Base-by-base conservation (phyloP, 495 filamentous ascomycete species). In the Xylaria palmicola region DNA sequence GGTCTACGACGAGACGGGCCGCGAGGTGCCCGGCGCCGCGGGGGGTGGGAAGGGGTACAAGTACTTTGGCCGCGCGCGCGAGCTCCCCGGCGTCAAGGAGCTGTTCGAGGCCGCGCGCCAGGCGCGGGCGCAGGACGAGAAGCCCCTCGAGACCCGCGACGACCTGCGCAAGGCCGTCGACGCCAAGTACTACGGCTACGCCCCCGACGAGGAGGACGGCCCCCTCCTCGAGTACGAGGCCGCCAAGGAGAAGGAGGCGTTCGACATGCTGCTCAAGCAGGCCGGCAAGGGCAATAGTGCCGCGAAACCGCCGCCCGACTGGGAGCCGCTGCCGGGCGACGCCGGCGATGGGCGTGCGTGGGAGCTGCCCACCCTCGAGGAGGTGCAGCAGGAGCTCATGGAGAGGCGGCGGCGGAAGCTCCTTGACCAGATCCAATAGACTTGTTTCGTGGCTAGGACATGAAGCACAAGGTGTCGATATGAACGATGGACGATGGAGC, bases 131-230 rank as follows among this genome's bases (percentile, higher is more conserved):
- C 75, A 73, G 9, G 77, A 81, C 56, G 82, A 83, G 68, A 88
- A 82, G 57, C 83, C 83, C 9, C 70, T 83, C 68, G 91, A 84
- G 61, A 78, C 79, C 41, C 71, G 81, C 39, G 74, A 75, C 9
- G 92, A 97, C 68, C 74, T 98, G 74, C 81, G 91, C 61, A 87
- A 82, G 77, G 84, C 88, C 64, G 92, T 98, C 3, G 91, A 98
- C 81, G 95, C 95, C 19, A 88, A 87, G 48, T 98, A 98, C 68
- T 98, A 97, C 69, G 94, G 94, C 32, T 98, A 96, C 73, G 91
- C 91, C 65, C 82, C 93, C 24, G 91, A 93, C 68, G 94, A 98
- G 74, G 94, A 97, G 74, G 94, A 97, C 75, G 92, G 90, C 0
- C 84, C 83, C 47, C 69, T 98, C 68, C 68, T 98, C 58, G 86